Percentiles rank a stretch among this genome's conserved stretches.
Evolutionary conservation across 2,329 filamentous ascomycete genomes (phyloP).

Genomic region (Magnaporthiopsis incrustans): DNA sequence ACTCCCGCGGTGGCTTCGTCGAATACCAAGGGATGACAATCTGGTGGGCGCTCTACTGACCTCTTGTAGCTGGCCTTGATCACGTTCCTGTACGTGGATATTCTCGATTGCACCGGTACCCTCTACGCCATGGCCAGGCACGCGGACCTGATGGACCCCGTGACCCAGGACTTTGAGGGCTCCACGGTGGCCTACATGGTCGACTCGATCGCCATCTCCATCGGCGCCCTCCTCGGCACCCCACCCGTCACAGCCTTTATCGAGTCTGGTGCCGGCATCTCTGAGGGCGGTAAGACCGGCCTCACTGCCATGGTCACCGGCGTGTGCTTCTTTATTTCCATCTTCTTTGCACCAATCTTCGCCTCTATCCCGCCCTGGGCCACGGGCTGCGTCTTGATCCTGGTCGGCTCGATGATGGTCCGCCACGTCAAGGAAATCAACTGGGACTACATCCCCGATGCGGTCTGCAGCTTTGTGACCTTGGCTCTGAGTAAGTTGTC

Average conservation of each 20-base stretch:
- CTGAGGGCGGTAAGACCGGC: slow-evolving; percentile 77
- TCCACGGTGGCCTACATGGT: slow-evolving; percentile 78
- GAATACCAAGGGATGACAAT: too few species aligned
- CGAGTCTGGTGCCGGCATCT: slow-evolving; percentile 84
- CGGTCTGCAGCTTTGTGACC: slow-evolving; percentile 75
- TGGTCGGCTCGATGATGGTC: slow-evolving; percentile 85
- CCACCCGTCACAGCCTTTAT: slow-evolving; percentile 82
- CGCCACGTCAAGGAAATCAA: slow-evolving; percentile 75
- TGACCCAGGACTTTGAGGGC: slow-evolving; percentile 81
- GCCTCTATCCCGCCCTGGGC: slow-evolving; percentile 86
- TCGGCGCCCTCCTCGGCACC: slow-evolving; percentile 68
- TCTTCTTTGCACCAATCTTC: slow-evolving; percentile 88
- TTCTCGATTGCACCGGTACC: slow-evolving; percentile 79
- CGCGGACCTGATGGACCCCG: slow-evolving; percentile 69
- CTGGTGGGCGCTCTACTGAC: not conserved
- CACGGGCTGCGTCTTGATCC: slow-evolving; percentile 77
- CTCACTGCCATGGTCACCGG: slow-evolving; percentile 74
- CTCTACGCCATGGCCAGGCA: slow-evolving; percentile 87
- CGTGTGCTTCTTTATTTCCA: slow-evolving; percentile 75
- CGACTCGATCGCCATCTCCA: slow-evolving; percentile 69
- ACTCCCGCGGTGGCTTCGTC: not conserved
- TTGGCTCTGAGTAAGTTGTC: slow-evolving; percentile 45
- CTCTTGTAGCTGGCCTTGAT: slow-evolving; percentile 56
- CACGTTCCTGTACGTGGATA: slow-evolving; percentile 86
- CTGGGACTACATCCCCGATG: slow-evolving; percentile 79